Evolutionary conservation across 1,139 yeast genomes (phyloP), one percentile per base, ranked within the genome.

Genomic region (Pichia sp.): DNA sequence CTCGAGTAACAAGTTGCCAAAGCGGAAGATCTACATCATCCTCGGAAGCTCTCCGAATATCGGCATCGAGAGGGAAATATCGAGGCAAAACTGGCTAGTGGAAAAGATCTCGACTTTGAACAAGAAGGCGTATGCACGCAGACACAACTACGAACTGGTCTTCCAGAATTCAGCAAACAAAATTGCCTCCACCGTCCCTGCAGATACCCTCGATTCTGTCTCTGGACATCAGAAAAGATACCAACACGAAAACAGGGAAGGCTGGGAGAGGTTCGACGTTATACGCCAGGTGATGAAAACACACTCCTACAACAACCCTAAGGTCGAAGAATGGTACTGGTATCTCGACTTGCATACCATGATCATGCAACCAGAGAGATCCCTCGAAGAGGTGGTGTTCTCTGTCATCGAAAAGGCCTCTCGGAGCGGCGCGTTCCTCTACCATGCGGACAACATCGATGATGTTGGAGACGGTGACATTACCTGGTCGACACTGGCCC

Each of bases 181-280:
- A 7, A 9, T 16, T 8, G 17, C 9, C 1, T 9, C 20, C 9
- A 17, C 34, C 12, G 36, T 48, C 9, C 31, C 41, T 20, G 4
- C 46, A 30, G 34, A 41, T 2, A 48, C 46, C 4, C 27, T 50
- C 6, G 50, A 46, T 40, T 29, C 43, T 6, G 16, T n/a, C 96
- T 8, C 80, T 87, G 62, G 46, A 12, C 51, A 48, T 34, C 86
- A 90, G 66, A 88, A 90, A 70, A 77, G 96, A 61, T 93, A 93
- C 68, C 86, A 95, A 34, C 99, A 93, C 71, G 98, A 93, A 71
- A 93, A 96, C 93, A 79, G 99, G 70, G 98, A 93, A 71, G 87
- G 95, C 49, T 93, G 99, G 99, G 97, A 93, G 69, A 91, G 90
- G 70, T 96, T 87, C 31, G 99, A 93, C 67, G 85, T 90, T 55